Evolutionary conservation across 345 rosid species (phyloP).

Genomic region (Syzygium grande): DNA sequence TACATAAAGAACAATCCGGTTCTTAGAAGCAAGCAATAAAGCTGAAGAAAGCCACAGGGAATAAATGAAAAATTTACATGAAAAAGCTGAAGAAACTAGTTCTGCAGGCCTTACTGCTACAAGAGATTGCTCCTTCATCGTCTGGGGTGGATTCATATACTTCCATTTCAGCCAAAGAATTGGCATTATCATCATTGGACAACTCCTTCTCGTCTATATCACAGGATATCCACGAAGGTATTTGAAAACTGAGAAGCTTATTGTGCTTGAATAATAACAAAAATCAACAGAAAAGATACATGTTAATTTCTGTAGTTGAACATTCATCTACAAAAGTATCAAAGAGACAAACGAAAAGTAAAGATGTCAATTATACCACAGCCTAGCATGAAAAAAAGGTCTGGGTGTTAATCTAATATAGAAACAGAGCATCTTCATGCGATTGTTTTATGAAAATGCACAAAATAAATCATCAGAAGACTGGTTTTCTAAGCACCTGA

Average conservation of each 20-base stretch:
- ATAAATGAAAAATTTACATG: background rate
- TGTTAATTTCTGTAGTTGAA: background rate
- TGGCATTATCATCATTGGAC: conserved; percentile 37
- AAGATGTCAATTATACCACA: background rate
- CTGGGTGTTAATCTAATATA: background rate
- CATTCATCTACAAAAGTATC: background rate
- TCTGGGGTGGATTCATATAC: conserved; percentile 49
- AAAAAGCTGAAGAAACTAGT: background rate
- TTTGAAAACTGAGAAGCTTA: conserved; percentile 60
- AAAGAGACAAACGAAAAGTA: background rate
- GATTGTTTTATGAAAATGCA: background rate
- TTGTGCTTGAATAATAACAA: conserved; percentile 45
- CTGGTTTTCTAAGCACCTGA: conserved; percentile 43
- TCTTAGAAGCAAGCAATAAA: background rate
- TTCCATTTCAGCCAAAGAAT: conserved; percentile 85
- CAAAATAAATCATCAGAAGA: background rate
- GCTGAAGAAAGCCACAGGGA: background rate
- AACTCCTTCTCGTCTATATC: conserved; percentile 61
- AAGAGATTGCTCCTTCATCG: conserved; percentile 20
- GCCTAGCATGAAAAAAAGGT: background rate
- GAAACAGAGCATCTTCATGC: background rate
- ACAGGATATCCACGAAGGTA: conserved; percentile 89
- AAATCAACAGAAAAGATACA: background rate
- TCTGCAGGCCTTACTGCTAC: conserved; percentile 30
- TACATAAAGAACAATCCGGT: conserved; percentile 3